Evolutionary conservation across 805 yeast species (phyloP).

Genomic region (Candida stauntonica): DNA sequence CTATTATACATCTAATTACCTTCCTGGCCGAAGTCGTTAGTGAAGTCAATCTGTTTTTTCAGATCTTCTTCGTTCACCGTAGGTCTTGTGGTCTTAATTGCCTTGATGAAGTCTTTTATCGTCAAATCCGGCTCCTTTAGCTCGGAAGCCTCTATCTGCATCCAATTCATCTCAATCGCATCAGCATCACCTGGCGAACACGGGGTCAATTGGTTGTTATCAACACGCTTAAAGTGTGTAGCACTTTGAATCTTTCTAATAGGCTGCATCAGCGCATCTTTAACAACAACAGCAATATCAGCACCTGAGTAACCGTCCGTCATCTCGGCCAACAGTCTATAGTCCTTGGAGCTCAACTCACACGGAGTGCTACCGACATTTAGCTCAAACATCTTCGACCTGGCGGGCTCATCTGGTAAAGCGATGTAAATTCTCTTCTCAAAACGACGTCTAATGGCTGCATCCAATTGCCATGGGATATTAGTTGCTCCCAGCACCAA

Average conservation of each 20-base stretch:
- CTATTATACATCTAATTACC: slow-evolving; percentile 78
- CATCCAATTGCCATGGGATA: slow-evolving; percentile 98
- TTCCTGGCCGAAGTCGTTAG: slow-evolving; percentile 95
- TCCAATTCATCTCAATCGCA: slow-evolving; percentile 90
- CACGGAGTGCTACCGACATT: slow-evolving; percentile 92
- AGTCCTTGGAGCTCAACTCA: slow-evolving; percentile 67
- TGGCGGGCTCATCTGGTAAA: slow-evolving; percentile 88
- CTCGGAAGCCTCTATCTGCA: slow-evolving; percentile 85
- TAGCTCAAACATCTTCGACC: slow-evolving; percentile 89
- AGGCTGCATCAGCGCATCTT: slow-evolving; percentile 98
- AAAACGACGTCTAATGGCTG: slow-evolving; percentile 95
- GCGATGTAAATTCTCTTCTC: slow-evolving; percentile 94
- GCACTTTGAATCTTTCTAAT: slow-evolving; percentile 93
- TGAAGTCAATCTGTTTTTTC: slow-evolving; percentile 77
- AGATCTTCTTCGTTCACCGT: slow-evolving; percentile 88
- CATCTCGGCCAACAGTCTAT: slow-evolving; percentile 76
- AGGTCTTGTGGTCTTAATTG: slow-evolving; percentile 87
- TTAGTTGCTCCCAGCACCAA: slow-evolving; percentile 95
- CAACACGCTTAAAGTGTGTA: slow-evolving; percentile 78
- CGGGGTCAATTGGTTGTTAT: slow-evolving; percentile 62
- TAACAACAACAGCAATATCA: slow-evolving; percentile 92
- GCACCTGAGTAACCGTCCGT: slow-evolving; percentile 98
- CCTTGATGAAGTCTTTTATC: slow-evolving; percentile 88
- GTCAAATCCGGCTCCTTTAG: slow-evolving; percentile 85
- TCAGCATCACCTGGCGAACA: slow-evolving; percentile 95